Evolutionary conservation across 768 basidiomycete genomes (phyloP).

Genomic region (Exidia glandulosa): DNA sequence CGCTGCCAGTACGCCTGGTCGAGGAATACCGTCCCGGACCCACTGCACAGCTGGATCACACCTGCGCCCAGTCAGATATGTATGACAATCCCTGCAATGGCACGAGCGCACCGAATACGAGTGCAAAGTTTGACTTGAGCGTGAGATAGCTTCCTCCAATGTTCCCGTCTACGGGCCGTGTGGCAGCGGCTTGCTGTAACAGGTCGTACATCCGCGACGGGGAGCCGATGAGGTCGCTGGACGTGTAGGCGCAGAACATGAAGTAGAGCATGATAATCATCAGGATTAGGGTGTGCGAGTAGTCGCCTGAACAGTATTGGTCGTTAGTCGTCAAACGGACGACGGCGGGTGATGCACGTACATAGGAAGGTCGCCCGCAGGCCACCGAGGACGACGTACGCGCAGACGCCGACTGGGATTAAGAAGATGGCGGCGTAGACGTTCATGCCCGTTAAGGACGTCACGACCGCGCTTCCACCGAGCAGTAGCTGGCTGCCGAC

Average conservation of each 20-base stretch:
- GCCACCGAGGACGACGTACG: conserved; percentile 27
- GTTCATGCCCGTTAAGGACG: conserved; percentile 37
- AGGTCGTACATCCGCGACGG: conserved; percentile 34
- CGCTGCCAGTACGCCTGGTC: conserved; percentile 42
- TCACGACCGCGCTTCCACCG: conserved; percentile 36
- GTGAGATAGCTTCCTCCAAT: conserved; percentile 42
- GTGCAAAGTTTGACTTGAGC: neutral
- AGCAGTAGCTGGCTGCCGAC: conserved; percentile 40
- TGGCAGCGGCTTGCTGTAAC: conserved; percentile 30
- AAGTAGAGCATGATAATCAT: conserved; percentile 29
- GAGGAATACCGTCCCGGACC: conserved; percentile 6
- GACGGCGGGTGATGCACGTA: conserved; percentile 4
- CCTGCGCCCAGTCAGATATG: conserved; percentile 12
- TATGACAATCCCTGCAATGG: conserved; percentile 24
- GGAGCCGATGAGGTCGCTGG: conserved; percentile 27
- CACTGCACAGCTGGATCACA: neutral
- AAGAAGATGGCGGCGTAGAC: conserved; percentile 33
- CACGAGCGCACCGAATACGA: conserved; percentile 19
- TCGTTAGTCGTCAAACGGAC: conserved; percentile 25
- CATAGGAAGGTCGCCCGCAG: conserved; percentile 24
- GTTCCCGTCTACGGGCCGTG: conserved; percentile 39
- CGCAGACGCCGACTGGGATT: conserved; percentile 32
- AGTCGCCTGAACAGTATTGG: conserved; percentile 33
- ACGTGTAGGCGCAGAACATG: conserved; percentile 23
- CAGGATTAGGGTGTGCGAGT: conserved; percentile 34